Base-by-base conservation (phyloP, 1,284 basidiomycete genomes). In the Hemileccinum hortonii region DNA sequence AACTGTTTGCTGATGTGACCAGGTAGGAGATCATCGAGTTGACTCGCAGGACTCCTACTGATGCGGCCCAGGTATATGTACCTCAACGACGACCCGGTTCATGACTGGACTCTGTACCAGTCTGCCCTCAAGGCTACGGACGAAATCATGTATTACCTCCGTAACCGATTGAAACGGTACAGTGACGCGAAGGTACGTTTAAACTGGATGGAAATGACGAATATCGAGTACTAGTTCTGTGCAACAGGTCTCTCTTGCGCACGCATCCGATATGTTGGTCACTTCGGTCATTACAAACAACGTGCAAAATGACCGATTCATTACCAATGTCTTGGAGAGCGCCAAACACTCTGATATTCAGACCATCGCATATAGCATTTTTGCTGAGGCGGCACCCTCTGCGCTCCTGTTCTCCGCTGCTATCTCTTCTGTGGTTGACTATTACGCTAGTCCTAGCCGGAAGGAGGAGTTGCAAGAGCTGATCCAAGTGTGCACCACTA, bases 21-120 rank as follows among this genome's bases (percentile, higher is more conserved):
- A 77, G 76, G 81, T 86, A 53, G 10, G 44, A 24, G 35, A 16
- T 29, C 15, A 16, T 29, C 15, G 26, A 29, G 18, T 37, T 24
- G 15, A 39, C 12, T 44, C 32, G 11, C 15, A 22, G 42, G 18
- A 51, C 32, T 35, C 11, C 44, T 30, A 2, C 51, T 57, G 12
- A 56, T 24, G 3, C 6, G 11, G 19, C 41, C 47, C n/a, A 86
- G 84, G 53, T 89, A 86, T 63, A 67, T 83, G 14, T 86, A 82
- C 67, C 61, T 83, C 44, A 82, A 87, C 62, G 72, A 74, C 29
- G 73, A 82, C 37, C 75, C 77, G 3, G 73, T 69, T 30, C 60
- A 79, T 53, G 84, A 87, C 52, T 90, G 84, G 83, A 71, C 71
- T 37, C 65, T 87, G 40, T 76, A 79, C 32, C 73, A 80, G 52